These are phyloP conservation scores for Mycena sanguinolenta DNA, from an alignment of 768 basidiomycete genomes.

Conservation along the genomic window DNA sequence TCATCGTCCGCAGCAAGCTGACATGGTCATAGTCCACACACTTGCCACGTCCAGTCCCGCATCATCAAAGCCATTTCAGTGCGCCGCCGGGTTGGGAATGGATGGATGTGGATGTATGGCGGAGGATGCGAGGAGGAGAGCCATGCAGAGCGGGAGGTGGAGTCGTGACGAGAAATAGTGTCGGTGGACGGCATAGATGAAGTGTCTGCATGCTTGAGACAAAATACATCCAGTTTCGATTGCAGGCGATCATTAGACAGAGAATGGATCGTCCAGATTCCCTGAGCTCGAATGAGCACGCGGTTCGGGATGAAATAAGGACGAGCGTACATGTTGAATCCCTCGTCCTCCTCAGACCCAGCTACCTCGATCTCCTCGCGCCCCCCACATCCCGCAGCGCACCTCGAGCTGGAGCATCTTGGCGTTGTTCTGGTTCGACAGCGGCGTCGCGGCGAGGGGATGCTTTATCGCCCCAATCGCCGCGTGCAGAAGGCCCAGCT, in stretches of 20 bases:
- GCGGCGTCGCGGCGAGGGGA: slow-evolving; percentile 79
- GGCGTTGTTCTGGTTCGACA: slow-evolving; percentile 86
- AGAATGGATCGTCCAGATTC: slow-evolving; percentile 36
- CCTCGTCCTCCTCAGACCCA: too few relatives aligned
- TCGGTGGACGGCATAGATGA: slow-evolving; percentile 38
- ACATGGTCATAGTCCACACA: slow-evolving; percentile 34
- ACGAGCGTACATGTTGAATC: slow-evolving; percentile 23
- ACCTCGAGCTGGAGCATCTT: slow-evolving; percentile 94
- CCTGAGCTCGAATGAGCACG: slow-evolving; percentile 11
- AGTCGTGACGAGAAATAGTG: slow-evolving; percentile 35
- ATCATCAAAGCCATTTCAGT: slow-evolving; percentile 36
- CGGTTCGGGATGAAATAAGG: neutral
- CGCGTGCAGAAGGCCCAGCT: slow-evolving; percentile 78
- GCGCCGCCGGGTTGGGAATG: slow-evolving; percentile 20
- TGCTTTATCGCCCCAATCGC: slow-evolving; percentile 80
- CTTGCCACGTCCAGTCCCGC: slow-evolving; percentile 34
- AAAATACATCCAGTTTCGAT: slow-evolving; percentile 40
- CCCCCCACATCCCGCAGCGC: slow-evolving; percentile 82
- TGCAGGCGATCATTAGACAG: slow-evolving; percentile 38
- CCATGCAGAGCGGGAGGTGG: slow-evolving; percentile 37
- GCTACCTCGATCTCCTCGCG: slow-evolving; percentile 76
- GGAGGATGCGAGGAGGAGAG: slow-evolving; percentile 36
- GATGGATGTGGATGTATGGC: slow-evolving; percentile 24
- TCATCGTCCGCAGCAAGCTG: slow-evolving; percentile 33
- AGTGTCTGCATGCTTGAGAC: slow-evolving; percentile 35